Evolutionary conservation across 2,329 filamentous ascomycete species (phyloP), one percentile per base, ranked within the genome.

Genomic region (Verticillium nonalfalfae): DNA sequence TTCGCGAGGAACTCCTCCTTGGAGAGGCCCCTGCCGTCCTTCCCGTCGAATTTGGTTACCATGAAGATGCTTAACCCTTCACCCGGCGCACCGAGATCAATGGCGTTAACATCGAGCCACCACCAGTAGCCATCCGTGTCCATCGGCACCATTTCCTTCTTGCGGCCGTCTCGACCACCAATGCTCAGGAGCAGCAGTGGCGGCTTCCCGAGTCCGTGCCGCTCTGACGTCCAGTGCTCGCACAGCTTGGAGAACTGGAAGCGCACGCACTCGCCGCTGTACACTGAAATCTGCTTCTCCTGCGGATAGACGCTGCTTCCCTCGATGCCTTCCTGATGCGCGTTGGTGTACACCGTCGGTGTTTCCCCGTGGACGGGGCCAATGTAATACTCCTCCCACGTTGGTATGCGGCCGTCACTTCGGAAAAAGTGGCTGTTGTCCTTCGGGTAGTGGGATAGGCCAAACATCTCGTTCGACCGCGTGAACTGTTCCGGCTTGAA

Each of bases 181-280:
- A 91, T 82, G 60, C 82, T 81, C 18, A 97, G 76, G 60, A 95
- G 76, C 69, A 94, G 86, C 55, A 93, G 77, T 61, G 87, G 90
- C 55, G 86, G 82, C 63, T 82, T 84, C 1, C 88, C 89, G 60
- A 79, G 75, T 0, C 89, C 90, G 65, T 90, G 82, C 63, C 81
- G 83, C 66, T 88, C 83, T n/a, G 88, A 79, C 54, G 87, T 86
- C 91, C 91, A 97, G 73, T 98, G 94, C 69, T 86, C 84, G 72
- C 94, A 98, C 11, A 89, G 70, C 62, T 90, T 89, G 59, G 84
- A 85, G 70, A 96, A 93, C 69, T 91, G 89, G 75, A 98, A 97
- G 15, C 91, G 85, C 34, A 95, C 77, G 1, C 81, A 75, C 50
- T 82, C 75, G 38, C 75, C 68, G 67, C 85, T 83, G 65, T 83